A percentile compares a stretch with the other conserved stretches of the same genome.
phyloP scores from a whole-genome alignment of 2,329 filamentous ascomycete species.

The Bipolaris bicolor region DNA sequence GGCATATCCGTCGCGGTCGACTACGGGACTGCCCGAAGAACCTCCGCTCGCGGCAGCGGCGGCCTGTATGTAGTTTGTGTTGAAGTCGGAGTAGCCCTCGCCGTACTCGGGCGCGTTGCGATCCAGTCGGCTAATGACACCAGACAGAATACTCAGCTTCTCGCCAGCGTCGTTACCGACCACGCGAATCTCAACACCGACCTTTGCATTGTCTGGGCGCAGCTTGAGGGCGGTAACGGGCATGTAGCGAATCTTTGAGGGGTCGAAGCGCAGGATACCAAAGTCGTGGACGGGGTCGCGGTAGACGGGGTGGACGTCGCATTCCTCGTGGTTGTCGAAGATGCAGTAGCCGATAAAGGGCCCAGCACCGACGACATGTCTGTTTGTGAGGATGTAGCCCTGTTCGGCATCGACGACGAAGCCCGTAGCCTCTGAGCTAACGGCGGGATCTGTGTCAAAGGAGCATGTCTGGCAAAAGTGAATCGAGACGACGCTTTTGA shows the following conservation, averaged over 20 bases:
- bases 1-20: constrained; percentile 91
- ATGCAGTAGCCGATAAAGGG: constrained; percentile 98
- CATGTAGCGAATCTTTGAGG: constrained; percentile 97
- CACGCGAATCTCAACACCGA: constrained; percentile 93
- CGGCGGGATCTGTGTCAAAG: constrained; percentile 94
- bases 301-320: constrained; percentile 95
- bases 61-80: constrained; percentile 94
- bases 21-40: constrained; percentile 96
- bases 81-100: constrained; percentile 98
- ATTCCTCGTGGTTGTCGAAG: constrained; percentile 97
- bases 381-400: constrained; percentile 68
- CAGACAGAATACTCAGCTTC: constrained; percentile 96
- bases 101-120: constrained; percentile 95
- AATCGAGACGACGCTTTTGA: constrained; percentile 96
- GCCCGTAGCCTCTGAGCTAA: constrained; percentile 94
- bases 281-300: constrained; percentile 99
- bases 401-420: constrained; percentile 96
- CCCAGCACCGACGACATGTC: constrained; percentile 90
- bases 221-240: constrained; percentile 79
- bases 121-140: constrained; percentile 94
- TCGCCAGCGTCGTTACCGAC: constrained; percentile 99
- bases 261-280: constrained; percentile 94
- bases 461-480: constrained; percentile 98
- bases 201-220: constrained; percentile 82
- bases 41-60: constrained; percentile 96